These are phyloP conservation scores for Gleditsia sinensis DNA, from an alignment of 306 rosid genomes.

Conservation along the genomic window DNA sequence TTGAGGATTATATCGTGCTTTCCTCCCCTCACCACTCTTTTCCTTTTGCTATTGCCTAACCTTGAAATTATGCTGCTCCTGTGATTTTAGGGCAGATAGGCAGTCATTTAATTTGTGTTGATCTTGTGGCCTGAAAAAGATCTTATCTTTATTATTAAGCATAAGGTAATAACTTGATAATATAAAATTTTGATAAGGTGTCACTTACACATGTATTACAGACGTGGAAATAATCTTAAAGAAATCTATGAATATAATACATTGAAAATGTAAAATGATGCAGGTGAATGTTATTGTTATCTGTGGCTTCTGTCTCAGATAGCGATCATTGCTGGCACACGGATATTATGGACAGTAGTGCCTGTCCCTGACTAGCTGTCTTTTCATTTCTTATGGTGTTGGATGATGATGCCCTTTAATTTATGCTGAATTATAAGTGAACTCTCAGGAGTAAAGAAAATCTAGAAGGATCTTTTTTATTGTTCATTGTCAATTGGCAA, in stretches of 20 bases:
- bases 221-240: neutral
- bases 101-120: neutral
- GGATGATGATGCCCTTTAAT: neutral
- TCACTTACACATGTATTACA: neutral
- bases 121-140: neutral
- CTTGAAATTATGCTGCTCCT: neutral
- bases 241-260: neutral
- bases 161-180: neutral
- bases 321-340: neutral
- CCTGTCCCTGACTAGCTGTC: neutral
- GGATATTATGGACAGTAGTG: neutral
- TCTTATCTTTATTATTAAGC: neutral
- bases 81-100: neutral
- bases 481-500: neutral
- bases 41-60: neutral
- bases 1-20: neutral
- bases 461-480: neutral
- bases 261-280: neutral
- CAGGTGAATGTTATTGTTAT: neutral
- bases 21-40: neutral
- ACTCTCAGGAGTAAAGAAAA: neutral
- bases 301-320: conserved; percentile 9
- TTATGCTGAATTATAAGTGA: neutral
- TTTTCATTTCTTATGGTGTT: neutral
- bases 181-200: neutral